Conservation (phyloP, 1,284 basidiomycete species). For the Pseudozyma tsukubaensis region DNA sequence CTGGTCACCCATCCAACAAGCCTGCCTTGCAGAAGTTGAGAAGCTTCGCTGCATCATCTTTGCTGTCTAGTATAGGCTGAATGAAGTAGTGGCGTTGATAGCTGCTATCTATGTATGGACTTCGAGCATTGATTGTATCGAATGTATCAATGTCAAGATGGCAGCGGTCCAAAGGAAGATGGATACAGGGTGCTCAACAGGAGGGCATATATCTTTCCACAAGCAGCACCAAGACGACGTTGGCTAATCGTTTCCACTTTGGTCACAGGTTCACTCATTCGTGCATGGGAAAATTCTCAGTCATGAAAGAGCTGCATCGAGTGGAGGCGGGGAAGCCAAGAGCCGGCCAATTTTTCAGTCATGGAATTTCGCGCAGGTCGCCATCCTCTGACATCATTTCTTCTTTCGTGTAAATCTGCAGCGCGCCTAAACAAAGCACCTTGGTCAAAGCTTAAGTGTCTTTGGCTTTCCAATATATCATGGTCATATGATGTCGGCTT, state of each 20-base stretch:
- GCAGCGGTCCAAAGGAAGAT: not conserved
- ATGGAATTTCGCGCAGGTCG: constrained; percentile 1
- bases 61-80: not conserved
- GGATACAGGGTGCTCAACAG: not conserved
- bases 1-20: constrained; percentile 35
- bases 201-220: not conserved
- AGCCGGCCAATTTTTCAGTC: constrained; percentile 8
- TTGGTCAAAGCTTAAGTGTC: not conserved
- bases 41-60: constrained; percentile 30
- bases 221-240: not conserved
- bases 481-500: too few relatives aligned
- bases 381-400: constrained; percentile 15
- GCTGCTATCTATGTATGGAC: too few relatives aligned
- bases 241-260: not conserved
- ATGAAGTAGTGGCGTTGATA: too few relatives aligned
- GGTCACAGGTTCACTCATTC: constrained; percentile 9
- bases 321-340: constrained; percentile 9
- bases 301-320: too few relatives aligned
- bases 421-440: constrained; percentile 6
- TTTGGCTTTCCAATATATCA: not conserved
- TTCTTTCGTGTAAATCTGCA: not conserved
- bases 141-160: too few relatives aligned
- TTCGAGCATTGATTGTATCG: not conserved
- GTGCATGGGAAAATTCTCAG: not conserved
- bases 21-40: constrained; percentile 17